A percentile compares a stretch with the other conserved stretches of the same genome.
phyloP scores from a whole-genome alignment of 768 basidiomycete species.

The Tulasnella sp. region DNA sequence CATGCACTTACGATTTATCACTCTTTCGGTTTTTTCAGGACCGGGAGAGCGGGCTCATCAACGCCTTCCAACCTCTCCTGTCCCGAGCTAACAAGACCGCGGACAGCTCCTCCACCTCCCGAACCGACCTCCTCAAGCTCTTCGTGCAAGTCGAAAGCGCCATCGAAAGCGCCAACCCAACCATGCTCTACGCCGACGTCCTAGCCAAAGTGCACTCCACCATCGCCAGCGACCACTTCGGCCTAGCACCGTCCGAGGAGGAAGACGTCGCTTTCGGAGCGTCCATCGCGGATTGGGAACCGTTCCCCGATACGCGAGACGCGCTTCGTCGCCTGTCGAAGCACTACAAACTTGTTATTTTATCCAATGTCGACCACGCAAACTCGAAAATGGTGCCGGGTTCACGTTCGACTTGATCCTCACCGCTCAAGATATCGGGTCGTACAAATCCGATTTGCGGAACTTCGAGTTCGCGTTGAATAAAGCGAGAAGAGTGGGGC shows the following conservation, averaged over 20 bases:
- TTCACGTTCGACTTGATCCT: conserved; percentile 60
- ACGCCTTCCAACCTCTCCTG: conserved; percentile 47
- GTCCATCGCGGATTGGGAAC: conserved; percentile 8
- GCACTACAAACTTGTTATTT: conserved; percentile 18
- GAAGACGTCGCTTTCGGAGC: background rate
- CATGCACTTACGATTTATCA: background rate
- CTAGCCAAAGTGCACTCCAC: background rate
- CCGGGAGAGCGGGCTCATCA: conserved; percentile 64
- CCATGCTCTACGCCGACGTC: conserved; percentile 15
- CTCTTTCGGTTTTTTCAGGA: conserved; percentile 41
- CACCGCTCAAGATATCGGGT: conserved; percentile 65
- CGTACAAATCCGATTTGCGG: conserved; percentile 58
- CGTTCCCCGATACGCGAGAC: conserved; percentile 15
- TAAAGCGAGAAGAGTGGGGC: conserved; percentile 30
- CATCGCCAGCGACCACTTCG: background rate
- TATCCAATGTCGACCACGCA: conserved; percentile 14
- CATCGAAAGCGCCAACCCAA: conserved; percentile 8
- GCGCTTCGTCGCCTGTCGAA: conserved; percentile 15
- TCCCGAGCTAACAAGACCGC: conserved; percentile 31
- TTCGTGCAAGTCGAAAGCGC: background rate
- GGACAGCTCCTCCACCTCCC: conserved; percentile 21
- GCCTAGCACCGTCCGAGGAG: background rate
- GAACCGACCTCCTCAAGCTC: background rate
- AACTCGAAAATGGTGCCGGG: conserved; percentile 32
- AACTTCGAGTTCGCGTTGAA: conserved; percentile 48